These are phyloP conservation scores for barley (Hordeum vulgare) DNA, from an alignment of 176 grass and related monocot genomes.

Conservation along the genomic window DNA sequence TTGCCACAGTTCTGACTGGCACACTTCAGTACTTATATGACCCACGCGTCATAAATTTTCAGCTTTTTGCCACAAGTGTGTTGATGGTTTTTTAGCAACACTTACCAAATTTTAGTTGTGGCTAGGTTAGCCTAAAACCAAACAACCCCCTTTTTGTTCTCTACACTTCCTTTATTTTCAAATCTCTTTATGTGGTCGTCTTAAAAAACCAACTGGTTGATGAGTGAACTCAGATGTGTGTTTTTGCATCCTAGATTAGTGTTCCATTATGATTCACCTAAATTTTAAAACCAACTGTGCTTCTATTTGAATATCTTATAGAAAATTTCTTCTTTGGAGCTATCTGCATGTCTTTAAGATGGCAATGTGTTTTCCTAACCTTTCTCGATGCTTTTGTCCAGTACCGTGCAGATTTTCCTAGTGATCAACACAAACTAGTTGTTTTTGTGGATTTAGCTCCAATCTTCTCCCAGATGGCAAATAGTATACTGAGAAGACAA, in stretches of 20 bases:
- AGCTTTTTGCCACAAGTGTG: background rate
- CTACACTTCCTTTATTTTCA: background rate
- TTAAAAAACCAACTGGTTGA: background rate
- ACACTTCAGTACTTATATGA: background rate
- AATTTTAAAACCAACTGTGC: conserved; percentile 1
- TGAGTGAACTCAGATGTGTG: background rate
- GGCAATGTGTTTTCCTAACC: conserved; percentile 8
- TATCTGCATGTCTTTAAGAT: background rate
- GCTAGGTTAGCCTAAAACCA: background rate
- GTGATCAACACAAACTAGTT: conserved; percentile 57
- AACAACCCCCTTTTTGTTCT: background rate
- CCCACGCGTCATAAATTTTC: background rate
- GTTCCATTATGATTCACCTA: background rate
- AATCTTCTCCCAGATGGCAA: conserved; percentile 72
- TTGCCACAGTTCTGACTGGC: background rate
- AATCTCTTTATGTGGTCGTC: background rate
- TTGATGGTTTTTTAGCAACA: background rate
- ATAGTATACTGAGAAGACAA: conserved; percentile 66
- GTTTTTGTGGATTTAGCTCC: conserved; percentile 87
- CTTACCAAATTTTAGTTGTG: background rate
- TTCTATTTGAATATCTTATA: conserved; percentile 1
- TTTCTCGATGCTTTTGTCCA: conserved; percentile 48
- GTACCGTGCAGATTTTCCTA: conserved; percentile 93
- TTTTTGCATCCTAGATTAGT: conserved; percentile 4
- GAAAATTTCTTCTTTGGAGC: background rate